These are phyloP conservation scores for Cordyceps fumosorosea DNA, from an alignment of 2,329 filamentous ascomycete genomes.

Conservation along the genomic window DNA sequence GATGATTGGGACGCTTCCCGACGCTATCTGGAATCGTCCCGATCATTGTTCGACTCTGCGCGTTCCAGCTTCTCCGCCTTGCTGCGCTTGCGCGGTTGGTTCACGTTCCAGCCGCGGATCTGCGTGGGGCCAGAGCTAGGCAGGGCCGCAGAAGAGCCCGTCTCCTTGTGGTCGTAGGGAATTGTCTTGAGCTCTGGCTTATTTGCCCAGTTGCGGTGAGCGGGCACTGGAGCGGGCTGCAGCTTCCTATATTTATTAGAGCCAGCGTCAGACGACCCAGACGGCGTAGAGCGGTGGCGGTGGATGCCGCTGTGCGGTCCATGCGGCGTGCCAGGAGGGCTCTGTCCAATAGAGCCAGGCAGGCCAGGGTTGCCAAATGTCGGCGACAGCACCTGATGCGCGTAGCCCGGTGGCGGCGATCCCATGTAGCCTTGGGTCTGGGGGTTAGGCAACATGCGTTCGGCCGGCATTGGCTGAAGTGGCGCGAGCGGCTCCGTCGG, in stretches of 20 bases:
- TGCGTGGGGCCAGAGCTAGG: slow-evolving; percentile 49
- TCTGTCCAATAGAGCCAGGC: slow-evolving; percentile 26
- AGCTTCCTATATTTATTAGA: slow-evolving; percentile 49
- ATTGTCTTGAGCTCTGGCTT: slow-evolving; percentile 52
- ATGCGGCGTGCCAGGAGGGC: slow-evolving; percentile 29
- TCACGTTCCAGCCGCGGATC: slow-evolving; percentile 51
- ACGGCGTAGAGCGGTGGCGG: slow-evolving; percentile 32
- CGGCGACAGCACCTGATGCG: slow-evolving; percentile 29
- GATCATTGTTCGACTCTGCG: slow-evolving; percentile 26
- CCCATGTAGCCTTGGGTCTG: slow-evolving; percentile 28
- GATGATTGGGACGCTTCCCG: slow-evolving; percentile 21
- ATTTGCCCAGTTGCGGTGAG: slow-evolving; percentile 40
- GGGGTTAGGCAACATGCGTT: slow-evolving; percentile 29
- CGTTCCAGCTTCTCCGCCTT: slow-evolving; percentile 29
- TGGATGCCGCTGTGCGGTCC: slow-evolving; percentile 25
- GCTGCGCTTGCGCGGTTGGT: slow-evolving; percentile 32
- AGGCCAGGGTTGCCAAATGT: slow-evolving; percentile 29
- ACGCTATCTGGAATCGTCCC: slow-evolving; percentile 34
- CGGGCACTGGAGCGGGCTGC: slow-evolving; percentile 49
- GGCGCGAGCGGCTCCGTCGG: slow-evolving; percentile 25
- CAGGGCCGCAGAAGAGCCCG: slow-evolving; percentile 46
- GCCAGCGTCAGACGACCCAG: slow-evolving; percentile 31
- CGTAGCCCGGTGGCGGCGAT: slow-evolving; percentile 28
- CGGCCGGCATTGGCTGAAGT: slow-evolving; percentile 24
- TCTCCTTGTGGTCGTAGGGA: slow-evolving; percentile 55